A percentile compares a stretch with the other conserved stretches of the same genome.
phyloP scores from a whole-genome alignment of 305 asterid species.

The Ajuga reptans region DNA sequence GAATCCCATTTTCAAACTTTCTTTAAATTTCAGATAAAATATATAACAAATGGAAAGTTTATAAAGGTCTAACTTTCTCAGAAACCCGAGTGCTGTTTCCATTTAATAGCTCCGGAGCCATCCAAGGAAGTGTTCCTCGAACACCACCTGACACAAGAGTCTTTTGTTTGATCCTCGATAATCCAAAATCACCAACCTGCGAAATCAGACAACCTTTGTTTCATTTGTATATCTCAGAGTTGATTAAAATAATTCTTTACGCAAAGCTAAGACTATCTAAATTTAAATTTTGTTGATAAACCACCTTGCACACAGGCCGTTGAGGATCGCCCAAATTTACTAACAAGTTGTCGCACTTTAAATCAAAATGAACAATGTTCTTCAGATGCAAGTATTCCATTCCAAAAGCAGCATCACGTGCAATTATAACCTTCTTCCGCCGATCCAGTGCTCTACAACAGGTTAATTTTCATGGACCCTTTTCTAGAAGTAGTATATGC shows the following conservation, averaged over 20 bases:
- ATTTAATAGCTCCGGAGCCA: slow-evolving; percentile 82
- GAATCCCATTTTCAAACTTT: neutral
- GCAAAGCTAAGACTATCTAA: neutral
- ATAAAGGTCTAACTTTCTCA: slow-evolving; percentile 50
- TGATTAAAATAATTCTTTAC: neutral
- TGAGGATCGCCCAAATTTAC: slow-evolving; percentile 82
- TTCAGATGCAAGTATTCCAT: slow-evolving; percentile 82
- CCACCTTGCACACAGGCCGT: slow-evolving; percentile 81
- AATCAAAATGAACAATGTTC: slow-evolving; percentile 72
- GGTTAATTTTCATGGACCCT: slow-evolving; percentile 22
- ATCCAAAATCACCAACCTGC: slow-evolving; percentile 83
- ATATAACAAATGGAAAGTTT: neutral
- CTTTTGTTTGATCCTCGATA: slow-evolving; percentile 67
- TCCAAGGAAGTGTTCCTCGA: slow-evolving; percentile 90
- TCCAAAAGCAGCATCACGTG: slow-evolving; percentile 78
- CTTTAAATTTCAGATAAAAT: neutral
- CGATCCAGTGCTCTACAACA: slow-evolving; percentile 57
- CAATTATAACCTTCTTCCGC: slow-evolving; percentile 61
- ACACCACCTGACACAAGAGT: slow-evolving; percentile 86
- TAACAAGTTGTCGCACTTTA: slow-evolving; percentile 81
- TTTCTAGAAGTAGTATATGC: neutral
- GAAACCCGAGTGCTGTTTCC: slow-evolving; percentile 69
- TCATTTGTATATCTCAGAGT: neutral
- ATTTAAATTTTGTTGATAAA: neutral
- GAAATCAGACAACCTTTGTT: neutral